phyloP scores from a whole-genome alignment of 2,329 filamentous ascomycete genomes.

The Penicillium decumbens region DNA sequence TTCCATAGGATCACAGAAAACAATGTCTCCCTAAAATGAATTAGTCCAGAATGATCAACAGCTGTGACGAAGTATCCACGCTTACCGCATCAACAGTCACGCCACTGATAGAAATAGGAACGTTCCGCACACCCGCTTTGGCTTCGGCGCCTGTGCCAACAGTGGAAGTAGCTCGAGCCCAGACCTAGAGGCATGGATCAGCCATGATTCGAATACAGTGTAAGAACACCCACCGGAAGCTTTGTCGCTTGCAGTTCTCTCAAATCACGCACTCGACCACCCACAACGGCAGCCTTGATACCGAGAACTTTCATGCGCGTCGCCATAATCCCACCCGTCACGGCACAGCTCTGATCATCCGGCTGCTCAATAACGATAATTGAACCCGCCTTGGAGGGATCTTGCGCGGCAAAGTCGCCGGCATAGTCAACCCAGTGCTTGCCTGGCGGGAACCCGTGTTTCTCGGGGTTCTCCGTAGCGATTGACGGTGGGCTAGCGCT shows the following conservation, averaged over 20 bases:
- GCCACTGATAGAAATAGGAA: conserved; percentile 39
- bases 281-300: conserved; percentile 60
- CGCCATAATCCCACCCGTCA: conserved; percentile 74
- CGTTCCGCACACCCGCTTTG: conserved; percentile 39
- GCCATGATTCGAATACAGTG: conserved; percentile 1
- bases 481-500: conserved; percentile 38
- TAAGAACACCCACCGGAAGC: conserved; percentile 50
- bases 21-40: conserved; percentile 55
- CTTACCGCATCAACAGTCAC: conserved; percentile 42
- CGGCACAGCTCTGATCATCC: conserved; percentile 60
- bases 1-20: conserved; percentile 65
- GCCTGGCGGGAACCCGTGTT: conserved; percentile 53
- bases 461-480: conserved; percentile 18
- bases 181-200: conserved; percentile 35
- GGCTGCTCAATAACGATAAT: conserved; percentile 66
- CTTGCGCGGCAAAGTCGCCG: conserved; percentile 16
- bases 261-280: conserved; percentile 64
- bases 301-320: conserved; percentile 61
- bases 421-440: conserved; percentile 65
- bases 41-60: not conserved
- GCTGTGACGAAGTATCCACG: not conserved
- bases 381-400: conserved; percentile 48
- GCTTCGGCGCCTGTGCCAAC: conserved; percentile 46
- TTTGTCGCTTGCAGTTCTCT: conserved; percentile 53
- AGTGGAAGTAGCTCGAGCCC: conserved; percentile 42